Evolutionary conservation across 164 flowering plant species (phyloP), one percentile per base, ranked within the genome.

Genomic region (Euptelea pleiosperma): DNA sequence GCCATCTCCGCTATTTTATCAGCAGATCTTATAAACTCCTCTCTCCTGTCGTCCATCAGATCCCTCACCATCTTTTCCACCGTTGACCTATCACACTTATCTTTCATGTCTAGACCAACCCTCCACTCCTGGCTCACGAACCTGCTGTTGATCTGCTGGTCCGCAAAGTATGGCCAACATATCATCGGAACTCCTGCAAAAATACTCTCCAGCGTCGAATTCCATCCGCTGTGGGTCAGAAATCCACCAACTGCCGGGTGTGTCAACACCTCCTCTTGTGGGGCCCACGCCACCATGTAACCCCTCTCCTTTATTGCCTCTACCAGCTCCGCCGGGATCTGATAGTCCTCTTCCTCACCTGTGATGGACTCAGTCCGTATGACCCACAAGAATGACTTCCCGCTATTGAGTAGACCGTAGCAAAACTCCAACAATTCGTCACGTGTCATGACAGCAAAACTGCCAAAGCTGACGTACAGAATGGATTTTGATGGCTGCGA

Each of bases 211-310:
- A 62, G 16, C 4, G 59, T 52, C 7, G 67, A 62, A 24, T 62
- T 57, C 72, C 72, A 68, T n/a, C 72, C 72, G 46, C 67, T 57
- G 43, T 68, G 72, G 11, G 58, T 56, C 48, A 45, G 10, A 11
- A 58, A 58, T 8, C 62, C 42, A 21, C 53, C 62, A 15, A 56
- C 15, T 3, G 59, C 21, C 8, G 59, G 46, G 36, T 56, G 59
- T 4, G 10, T 26, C 14, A 40, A 10, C 29, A 56, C 59, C 48
- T 56, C 21, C 14, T 40, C 48, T 9, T 56, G 59, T 6, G 48
- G 59, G 12, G 35, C 39, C 59, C 59, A 56, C 8, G 7, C 36
- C 7, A 56, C 59, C 19, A 56, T 29, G 11, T 8, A 45, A 16
- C 61, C 59, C 15, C 36, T 40, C 6, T 56, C 59, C 15, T 29